A percentile compares a stretch with the other conserved stretches of the same genome.
These are phyloP conservation scores for Didymella segeticola DNA, from an alignment of 2,329 filamentous ascomycete genomes.

Conservation along the genomic window DNA sequence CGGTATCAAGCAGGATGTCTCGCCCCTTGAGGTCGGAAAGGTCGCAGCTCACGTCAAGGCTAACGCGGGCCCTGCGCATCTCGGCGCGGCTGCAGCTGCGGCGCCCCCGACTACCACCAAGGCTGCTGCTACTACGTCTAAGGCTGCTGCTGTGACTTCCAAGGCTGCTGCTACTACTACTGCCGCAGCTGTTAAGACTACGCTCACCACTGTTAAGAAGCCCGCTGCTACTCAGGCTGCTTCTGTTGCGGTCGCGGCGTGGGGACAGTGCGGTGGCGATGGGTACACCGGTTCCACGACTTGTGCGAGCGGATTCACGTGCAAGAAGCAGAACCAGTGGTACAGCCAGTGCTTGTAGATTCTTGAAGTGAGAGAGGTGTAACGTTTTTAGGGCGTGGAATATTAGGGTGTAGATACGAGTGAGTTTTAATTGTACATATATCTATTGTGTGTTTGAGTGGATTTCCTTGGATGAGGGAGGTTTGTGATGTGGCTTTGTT, in stretches of 20 bases:
- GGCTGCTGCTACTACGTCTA: background rate
- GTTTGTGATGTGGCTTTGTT: too few species aligned
- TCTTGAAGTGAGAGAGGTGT: too few species aligned
- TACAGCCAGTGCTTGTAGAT: constrained; percentile 54
- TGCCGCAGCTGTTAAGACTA: constrained; percentile 23
- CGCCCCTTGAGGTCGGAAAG: constrained; percentile 21
- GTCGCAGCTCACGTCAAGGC: constrained; percentile 31
- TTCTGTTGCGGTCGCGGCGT: constrained; percentile 35
- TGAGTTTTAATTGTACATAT: too few species aligned
- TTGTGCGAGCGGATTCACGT: constrained; percentile 49
- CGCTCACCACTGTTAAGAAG: constrained; percentile 30
- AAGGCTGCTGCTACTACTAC: constrained; percentile 8
- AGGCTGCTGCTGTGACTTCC: constrained; percentile 7
- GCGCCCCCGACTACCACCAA: background rate
- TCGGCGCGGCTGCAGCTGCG: constrained; percentile 14
- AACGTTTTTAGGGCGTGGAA: too few species aligned
- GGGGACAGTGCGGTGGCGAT: constrained; percentile 55
- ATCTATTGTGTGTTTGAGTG: too few species aligned
- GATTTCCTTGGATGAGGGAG: too few species aligned
- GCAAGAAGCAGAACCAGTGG: constrained; percentile 51
- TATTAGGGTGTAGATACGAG: too few species aligned
- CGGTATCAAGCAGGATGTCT: constrained; percentile 20
- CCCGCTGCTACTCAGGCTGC: constrained; percentile 19
- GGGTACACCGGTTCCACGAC: constrained; percentile 49
- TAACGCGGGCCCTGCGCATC: constrained; percentile 22